A percentile compares a stretch with the other conserved stretches of the same genome.
These are phyloP conservation scores for Gnetum montanum DNA, from an alignment of 75 land plant species.

Conservation along the genomic window DNA sequence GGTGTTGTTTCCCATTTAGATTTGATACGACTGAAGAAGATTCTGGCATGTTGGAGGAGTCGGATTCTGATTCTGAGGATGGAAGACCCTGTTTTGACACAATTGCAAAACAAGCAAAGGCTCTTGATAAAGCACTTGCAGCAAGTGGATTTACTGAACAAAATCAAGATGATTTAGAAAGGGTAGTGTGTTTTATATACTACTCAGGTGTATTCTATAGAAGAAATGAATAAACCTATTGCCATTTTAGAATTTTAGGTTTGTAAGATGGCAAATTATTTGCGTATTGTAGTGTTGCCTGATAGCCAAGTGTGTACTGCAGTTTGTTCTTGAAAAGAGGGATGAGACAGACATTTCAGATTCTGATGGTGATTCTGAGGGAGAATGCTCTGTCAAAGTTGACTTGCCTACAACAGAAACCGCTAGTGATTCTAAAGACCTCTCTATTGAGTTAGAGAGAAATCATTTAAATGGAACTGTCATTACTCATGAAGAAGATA, in stretches of 20 bases:
- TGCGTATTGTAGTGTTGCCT: too few species aligned
- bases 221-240: neutral
- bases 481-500: neutral
- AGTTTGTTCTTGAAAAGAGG: conserved; percentile 8
- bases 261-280: too few species aligned
- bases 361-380: neutral
- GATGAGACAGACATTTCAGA: neutral
- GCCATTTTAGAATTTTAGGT: neutral
- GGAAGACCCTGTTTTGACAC: conserved; percentile 61
- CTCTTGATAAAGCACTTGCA: conserved; percentile 81
- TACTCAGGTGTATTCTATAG: neutral
- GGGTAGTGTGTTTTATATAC: conserved; percentile 25
- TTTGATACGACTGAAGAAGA: conserved; percentile 32
- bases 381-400: neutral
- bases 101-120: conserved; percentile 36
- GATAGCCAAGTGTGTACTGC: too few species aligned
- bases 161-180: conserved; percentile 72
- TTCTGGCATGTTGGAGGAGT: conserved; percentile 19
- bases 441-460: neutral
- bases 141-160: conserved; percentile 90
- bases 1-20: conserved; percentile 29
- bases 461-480: neutral
- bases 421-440: neutral
- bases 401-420: neutral
- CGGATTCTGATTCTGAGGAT: conserved; percentile 37